Evolutionary conservation across 805 yeast species (phyloP), one percentile per base, ranked within the genome.

Genomic region (Tetrapisispora nanseiensis): DNA sequence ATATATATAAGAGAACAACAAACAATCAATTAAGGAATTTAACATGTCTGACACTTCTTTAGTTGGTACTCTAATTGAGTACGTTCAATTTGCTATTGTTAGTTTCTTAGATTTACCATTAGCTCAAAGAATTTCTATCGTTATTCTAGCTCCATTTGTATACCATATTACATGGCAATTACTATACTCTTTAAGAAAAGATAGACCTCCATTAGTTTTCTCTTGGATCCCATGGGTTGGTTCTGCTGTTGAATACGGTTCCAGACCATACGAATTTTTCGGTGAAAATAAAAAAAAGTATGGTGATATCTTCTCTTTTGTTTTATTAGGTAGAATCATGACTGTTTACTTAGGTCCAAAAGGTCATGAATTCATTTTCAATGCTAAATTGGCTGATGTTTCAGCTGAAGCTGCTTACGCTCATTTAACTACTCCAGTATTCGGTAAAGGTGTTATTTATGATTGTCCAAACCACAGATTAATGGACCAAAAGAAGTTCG

Each of bases 401-500:
- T 80, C 87, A 38, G 98, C 98, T 37, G 97, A 92, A 63, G 97
- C 84, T 38, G 97, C 97, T 31, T 92, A 92, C 69, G 74, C 81
- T 48, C 96, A 89, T 61, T 74, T 92, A 65, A 92, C 98, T n/a
- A 90, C 97, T n/a, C 98, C 98, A 12, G 96, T 87, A 13, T 92
- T 92, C 54, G 98, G 98, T 55, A 79, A 87, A 58, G 98, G 97
- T 56, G 98, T 92, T 42, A 84, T 92, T 41, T 92, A 92, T 62
- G 98, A 92, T 68, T 90, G 97, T 67, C 86, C 98, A 49, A 92
- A 92, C 68, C 68, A 78, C 56, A 78, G 87, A 51, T 75, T 92
- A 57, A 92, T 92, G 98, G 98, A 92, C 63, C 98, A 92, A 67
- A 92, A 92, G 77, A 92, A 87, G 69, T 92, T 92, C 57, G 95